Evolutionary conservation across 441 rosid species (phyloP).

Genomic region (Aquilaria agallochum): DNA sequence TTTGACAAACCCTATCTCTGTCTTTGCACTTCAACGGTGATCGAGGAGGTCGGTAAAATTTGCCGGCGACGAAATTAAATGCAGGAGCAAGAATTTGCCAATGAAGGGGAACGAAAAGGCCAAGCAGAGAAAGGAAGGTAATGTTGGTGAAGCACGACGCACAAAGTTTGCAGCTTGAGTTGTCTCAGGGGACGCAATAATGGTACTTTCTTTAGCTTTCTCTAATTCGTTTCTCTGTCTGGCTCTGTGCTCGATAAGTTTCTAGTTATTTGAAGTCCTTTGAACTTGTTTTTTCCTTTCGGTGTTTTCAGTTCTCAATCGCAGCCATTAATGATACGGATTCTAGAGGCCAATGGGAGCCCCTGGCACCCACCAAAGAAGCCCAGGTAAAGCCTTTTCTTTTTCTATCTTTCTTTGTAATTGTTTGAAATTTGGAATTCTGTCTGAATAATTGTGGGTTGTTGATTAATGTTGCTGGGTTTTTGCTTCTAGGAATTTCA

Average conservation of each 20-base stretch:
- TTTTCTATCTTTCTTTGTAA: conserved; percentile 8
- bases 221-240: background rate
- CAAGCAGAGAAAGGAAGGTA: too few species aligned
- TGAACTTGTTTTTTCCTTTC: background rate
- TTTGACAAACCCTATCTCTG: too few species aligned
- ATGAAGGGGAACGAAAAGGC: too few species aligned
- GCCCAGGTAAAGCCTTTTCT: conserved; percentile 60
- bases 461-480: background rate
- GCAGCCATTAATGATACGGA: conserved; percentile 95
- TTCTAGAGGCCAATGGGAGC: conserved; percentile 86
- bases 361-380: conserved; percentile 97
- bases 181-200: too few species aligned
- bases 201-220: too few species aligned
- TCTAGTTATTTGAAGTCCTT: too few species aligned
- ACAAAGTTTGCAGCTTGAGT: too few species aligned
- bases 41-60: too few species aligned
- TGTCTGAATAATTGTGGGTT: conserved; percentile 6
- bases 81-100: too few species aligned
- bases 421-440: background rate
- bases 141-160: too few species aligned
- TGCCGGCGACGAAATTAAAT: too few species aligned
- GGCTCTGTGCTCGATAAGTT: background rate
- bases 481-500: conserved; percentile 72
- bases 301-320: conserved; percentile 69
- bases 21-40: too few species aligned